Evolutionary conservation across 345 rosid species (phyloP).

Genomic region (Populus davidiana): DNA sequence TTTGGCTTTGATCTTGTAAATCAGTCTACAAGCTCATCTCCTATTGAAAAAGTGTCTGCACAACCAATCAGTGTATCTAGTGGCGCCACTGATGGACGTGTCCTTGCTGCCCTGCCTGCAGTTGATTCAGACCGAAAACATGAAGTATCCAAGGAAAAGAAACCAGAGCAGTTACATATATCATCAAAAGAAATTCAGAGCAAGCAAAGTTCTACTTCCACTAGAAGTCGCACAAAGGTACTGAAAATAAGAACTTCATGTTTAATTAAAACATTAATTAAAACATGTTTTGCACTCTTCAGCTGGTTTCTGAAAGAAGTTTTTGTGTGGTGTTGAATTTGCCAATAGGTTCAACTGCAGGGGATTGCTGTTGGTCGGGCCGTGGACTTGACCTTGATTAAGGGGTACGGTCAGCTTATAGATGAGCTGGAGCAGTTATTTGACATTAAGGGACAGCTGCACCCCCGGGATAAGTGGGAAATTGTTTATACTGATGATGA

Average conservation of each 20-base stretch:
- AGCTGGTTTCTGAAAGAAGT: slow-evolving; percentile 6
- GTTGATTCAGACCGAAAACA: slow-evolving; percentile 54
- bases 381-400: slow-evolving; percentile 24
- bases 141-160: slow-evolving; percentile 49
- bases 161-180: slow-evolving; percentile 43
- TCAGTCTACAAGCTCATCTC: slow-evolving; percentile 4
- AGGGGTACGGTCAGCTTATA: slow-evolving; percentile 29
- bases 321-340: slow-evolving; percentile 4
- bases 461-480: slow-evolving; percentile 29
- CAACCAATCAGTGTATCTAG: slow-evolving; percentile 9
- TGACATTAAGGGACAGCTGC: slow-evolving; percentile 26
- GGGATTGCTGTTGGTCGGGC: slow-evolving; percentile 35
- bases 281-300: background rate
- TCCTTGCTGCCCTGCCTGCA: slow-evolving; percentile 20
- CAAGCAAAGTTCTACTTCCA: slow-evolving; percentile 35
- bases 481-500: slow-evolving; percentile 35
- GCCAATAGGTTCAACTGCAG: slow-evolving; percentile 33
- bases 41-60: slow-evolving; percentile 6
- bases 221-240: slow-evolving; percentile 36
- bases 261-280: background rate
- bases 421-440: slow-evolving; percentile 32
- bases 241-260: background rate
- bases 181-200: slow-evolving; percentile 59
- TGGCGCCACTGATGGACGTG: slow-evolving; percentile 30
- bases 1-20: slow-evolving; percentile 30